phyloP scores from a whole-genome alignment of 2,329 filamentous ascomycete genomes.

The Lasiodiplodia hormozganensis region DNA sequence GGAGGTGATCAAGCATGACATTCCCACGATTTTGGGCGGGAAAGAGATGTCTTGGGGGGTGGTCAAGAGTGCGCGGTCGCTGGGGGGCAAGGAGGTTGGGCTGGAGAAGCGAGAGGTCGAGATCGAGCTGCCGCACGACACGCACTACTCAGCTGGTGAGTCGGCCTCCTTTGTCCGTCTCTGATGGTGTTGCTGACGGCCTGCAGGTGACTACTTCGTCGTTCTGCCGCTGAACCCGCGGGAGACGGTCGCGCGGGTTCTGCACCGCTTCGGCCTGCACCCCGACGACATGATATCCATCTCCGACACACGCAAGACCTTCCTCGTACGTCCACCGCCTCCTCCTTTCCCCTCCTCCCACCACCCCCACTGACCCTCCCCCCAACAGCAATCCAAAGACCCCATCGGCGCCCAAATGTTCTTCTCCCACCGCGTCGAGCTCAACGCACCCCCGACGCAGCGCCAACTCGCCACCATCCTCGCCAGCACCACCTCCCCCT shows the following conservation, averaged over 20 bases:
- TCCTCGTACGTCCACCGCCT: constrained; percentile 23
- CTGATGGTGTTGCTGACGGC: not conserved
- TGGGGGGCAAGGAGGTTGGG: constrained; percentile 30
- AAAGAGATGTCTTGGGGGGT: constrained; percentile 31
- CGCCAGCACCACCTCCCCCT: constrained; percentile 26
- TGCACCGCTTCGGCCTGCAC: not conserved
- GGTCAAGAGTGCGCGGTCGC: not conserved
- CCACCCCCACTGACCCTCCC: not conserved
- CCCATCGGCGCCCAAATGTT: constrained; percentile 31
- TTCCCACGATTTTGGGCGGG: constrained; percentile 23
- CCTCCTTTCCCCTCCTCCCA: too few relatives aligned
- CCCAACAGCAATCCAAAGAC: constrained; percentile 4
- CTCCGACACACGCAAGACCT: constrained; percentile 29
- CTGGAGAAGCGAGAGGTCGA: constrained; percentile 24
- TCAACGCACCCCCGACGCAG: constrained; percentile 32
- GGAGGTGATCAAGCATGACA: constrained; percentile 24
- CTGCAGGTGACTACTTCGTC: constrained; percentile 22
- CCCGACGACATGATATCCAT: constrained; percentile 14
- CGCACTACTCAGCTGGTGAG: constrained; percentile 11
- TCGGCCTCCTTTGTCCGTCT: not conserved
- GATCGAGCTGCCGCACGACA: constrained; percentile 8
- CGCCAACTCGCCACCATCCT: constrained; percentile 32
- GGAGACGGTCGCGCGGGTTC: not conserved
- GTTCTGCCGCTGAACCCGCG: constrained; percentile 13
- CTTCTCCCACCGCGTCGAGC: constrained; percentile 33